Evolutionary conservation across 768 basidiomycete genomes (phyloP).

Genomic region (Mycena venus): DNA sequence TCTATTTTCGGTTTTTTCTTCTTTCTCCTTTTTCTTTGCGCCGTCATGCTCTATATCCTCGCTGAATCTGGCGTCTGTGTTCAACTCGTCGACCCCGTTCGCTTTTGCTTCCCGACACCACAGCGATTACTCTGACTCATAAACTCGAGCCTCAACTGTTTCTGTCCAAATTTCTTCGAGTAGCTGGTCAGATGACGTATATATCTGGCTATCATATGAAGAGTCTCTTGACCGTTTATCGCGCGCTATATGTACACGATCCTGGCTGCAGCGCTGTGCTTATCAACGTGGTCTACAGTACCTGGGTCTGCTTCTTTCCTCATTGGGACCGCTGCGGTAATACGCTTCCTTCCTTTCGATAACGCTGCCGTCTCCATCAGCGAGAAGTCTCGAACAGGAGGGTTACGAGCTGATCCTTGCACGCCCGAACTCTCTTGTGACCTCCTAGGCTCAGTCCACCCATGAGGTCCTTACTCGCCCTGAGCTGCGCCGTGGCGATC

Average conservation of each 20-base stretch:
- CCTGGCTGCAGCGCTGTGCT: neutral
- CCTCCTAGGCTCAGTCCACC: conserved; percentile 1
- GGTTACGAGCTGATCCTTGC: conserved; percentile 8
- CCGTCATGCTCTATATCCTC: too few relatives aligned
- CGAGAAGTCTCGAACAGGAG: conserved; percentile 4
- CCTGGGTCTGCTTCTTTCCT: neutral
- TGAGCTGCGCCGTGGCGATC: neutral
- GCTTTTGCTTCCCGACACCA: too few relatives aligned
- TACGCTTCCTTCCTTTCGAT: conserved; percentile 18
- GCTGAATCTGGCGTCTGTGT: too few relatives aligned
- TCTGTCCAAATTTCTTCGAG: too few relatives aligned
- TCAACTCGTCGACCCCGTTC: too few relatives aligned
- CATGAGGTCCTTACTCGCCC: neutral
- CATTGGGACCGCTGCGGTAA: conserved; percentile 1
- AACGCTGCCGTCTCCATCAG: conserved; percentile 1
- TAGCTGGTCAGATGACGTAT: neutral
- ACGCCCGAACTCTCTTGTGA: conserved; percentile 10
- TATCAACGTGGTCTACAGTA: conserved; percentile 7
- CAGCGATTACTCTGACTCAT: too few relatives aligned
- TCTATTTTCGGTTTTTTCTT: too few relatives aligned
- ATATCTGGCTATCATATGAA: neutral
- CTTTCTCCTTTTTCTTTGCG: too few relatives aligned
- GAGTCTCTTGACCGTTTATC: conserved; percentile 16
- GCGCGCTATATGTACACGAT: conserved; percentile 1
- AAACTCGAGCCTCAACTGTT: too few relatives aligned